A percentile compares a stretch with the other conserved stretches of the same genome.
Evolutionary conservation across 768 basidiomycete genomes (phyloP).

Genomic region (Leccinum rimulosum): DNA sequence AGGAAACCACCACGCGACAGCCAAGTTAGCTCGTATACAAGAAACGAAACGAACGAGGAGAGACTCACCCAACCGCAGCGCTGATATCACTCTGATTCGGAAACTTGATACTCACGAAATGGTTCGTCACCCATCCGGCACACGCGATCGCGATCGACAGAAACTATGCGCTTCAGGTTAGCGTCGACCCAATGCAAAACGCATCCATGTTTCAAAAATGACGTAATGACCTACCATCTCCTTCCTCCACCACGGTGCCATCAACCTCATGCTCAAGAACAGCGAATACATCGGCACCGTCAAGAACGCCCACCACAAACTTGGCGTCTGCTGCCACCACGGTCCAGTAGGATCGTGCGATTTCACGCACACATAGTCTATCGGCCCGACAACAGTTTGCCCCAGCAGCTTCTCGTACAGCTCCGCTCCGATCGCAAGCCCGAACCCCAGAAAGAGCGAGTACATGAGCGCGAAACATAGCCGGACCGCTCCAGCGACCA

Average conservation of each 20-base stretch:
- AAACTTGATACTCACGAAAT: constrained; percentile 58
- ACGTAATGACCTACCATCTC: constrained; percentile 48
- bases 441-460: constrained; percentile 76
- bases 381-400: constrained; percentile 42
- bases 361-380: constrained; percentile 58
- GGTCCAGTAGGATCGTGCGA: constrained; percentile 56
- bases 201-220: background rate
- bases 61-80: constrained; percentile 63
- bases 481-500: constrained; percentile 81
- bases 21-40: background rate
- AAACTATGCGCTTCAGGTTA: constrained; percentile 25
- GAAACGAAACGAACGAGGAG: background rate
- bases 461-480: constrained; percentile 80
- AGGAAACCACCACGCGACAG: background rate
- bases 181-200: background rate
- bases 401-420: constrained; percentile 59
- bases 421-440: constrained; percentile 76
- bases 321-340: constrained; percentile 76
- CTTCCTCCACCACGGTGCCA: constrained; percentile 53
- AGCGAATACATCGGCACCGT: constrained; percentile 70
- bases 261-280: constrained; percentile 63
- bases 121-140: constrained; percentile 77
- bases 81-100: constrained; percentile 71
- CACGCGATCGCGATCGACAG: constrained; percentile 60
- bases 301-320: constrained; percentile 71